Evolutionary conservation across 2,329 filamentous ascomycete genomes (phyloP).

Genomic region (Fusarium nurragi): DNA sequence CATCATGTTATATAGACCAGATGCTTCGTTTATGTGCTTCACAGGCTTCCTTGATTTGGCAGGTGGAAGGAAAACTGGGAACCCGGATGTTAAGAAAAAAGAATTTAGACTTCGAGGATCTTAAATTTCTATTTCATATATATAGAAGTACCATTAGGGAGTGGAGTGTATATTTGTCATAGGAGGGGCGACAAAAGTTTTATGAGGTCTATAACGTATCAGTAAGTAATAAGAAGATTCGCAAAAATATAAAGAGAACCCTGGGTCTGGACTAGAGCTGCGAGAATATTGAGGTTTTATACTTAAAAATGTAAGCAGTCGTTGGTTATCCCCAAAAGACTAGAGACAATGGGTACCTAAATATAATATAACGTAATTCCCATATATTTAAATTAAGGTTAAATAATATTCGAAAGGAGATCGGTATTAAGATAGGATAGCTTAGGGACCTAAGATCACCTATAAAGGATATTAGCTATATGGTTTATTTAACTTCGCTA

Average conservation of each 20-base stretch:
- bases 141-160: not conserved
- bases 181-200: not conserved
- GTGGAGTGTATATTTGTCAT: not conserved
- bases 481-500: too few species aligned
- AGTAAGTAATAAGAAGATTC: not conserved
- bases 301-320: too few species aligned
- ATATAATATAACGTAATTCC: too few species aligned
- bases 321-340: too few species aligned
- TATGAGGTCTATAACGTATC: not conserved
- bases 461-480: too few species aligned
- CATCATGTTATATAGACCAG: constrained; percentile 4
- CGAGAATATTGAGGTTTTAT: not conserved
- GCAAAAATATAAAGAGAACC: not conserved
- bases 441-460: too few species aligned
- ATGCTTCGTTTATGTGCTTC: too few species aligned
- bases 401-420: too few species aligned
- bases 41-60: too few species aligned
- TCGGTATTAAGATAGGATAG: too few species aligned
- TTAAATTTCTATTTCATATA: not conserved
- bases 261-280: not conserved
- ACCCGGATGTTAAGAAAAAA: not conserved
- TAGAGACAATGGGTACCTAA: too few species aligned
- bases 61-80: not conserved
- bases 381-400: too few species aligned
- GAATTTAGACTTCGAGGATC: not conserved